Percentiles rank a stretch among this genome's conserved stretches.
These are phyloP conservation scores for Ambrosia hybrid DNA, from an alignment of 140 eudicot genomes.

Conservation along the genomic window DNA sequence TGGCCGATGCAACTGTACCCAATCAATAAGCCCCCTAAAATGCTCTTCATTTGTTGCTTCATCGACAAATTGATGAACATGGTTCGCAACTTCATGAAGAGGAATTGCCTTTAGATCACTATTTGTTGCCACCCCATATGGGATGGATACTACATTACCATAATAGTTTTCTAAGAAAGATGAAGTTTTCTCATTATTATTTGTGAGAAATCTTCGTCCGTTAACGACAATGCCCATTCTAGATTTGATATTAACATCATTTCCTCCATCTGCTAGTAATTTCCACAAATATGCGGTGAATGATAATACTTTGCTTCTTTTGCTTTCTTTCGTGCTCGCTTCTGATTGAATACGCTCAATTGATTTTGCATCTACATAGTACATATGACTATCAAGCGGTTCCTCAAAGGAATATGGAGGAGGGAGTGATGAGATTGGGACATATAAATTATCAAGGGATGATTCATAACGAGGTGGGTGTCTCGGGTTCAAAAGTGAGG, in stretches of 20 bases:
- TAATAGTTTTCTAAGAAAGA: slow-evolving; percentile 31
- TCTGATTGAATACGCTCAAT: slow-evolving; percentile 40
- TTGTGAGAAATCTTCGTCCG: slow-evolving; percentile 37
- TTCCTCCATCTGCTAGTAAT: slow-evolving; percentile 24
- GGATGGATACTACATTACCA: slow-evolving; percentile 61
- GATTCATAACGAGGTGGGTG: slow-evolving; percentile 38
- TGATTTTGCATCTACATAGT: slow-evolving; percentile 25
- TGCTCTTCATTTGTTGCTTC: slow-evolving; percentile 40
- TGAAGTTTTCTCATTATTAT: not conserved
- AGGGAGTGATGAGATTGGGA: slow-evolving; percentile 30
- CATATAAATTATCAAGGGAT: slow-evolving; percentile 38
- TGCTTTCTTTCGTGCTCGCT: slow-evolving; percentile 29
- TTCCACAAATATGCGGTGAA: slow-evolving; percentile 51
- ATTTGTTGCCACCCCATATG: slow-evolving; percentile 37
- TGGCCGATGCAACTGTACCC: slow-evolving; percentile 44
- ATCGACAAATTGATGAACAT: slow-evolving; percentile 38
- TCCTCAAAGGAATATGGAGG: slow-evolving; percentile 23
- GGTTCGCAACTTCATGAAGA: slow-evolving; percentile 34
- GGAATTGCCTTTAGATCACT: slow-evolving; percentile 37
- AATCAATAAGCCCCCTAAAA: slow-evolving; percentile 48
- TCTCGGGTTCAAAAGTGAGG: slow-evolving; percentile 51
- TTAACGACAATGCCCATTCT: slow-evolving; percentile 54
- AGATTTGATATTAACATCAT: slow-evolving; percentile 19
- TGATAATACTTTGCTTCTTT: slow-evolving; percentile 39
- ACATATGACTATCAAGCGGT: slow-evolving; percentile 38